Percentiles rank a stretch among this genome's conserved stretches.
Evolutionary conservation across 2,329 filamentous ascomycete genomes (phyloP).

Genomic region (Ustulina deusta): DNA sequence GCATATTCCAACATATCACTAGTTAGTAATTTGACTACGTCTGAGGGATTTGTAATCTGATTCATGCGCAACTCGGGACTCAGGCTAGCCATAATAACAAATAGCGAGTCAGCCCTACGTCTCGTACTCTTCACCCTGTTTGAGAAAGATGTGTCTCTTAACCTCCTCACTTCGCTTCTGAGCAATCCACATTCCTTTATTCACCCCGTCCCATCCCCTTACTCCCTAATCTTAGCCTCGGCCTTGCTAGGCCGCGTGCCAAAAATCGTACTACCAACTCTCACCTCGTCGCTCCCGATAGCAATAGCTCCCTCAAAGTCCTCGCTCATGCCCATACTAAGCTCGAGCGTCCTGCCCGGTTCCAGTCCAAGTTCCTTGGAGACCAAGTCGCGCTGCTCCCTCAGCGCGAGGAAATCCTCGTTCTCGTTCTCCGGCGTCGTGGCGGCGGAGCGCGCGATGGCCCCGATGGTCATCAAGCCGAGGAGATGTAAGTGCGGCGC

Average conservation of each 20-base stretch:
- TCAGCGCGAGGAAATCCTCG: constrained; percentile 83
- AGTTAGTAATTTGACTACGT: constrained; percentile 21
- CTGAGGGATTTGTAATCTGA: background rate
- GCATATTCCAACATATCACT: background rate
- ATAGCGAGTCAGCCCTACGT: background rate
- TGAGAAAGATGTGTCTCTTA: background rate
- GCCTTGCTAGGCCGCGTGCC: constrained; percentile 82
- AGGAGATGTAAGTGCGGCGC: constrained; percentile 76
- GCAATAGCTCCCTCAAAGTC: constrained; percentile 91
- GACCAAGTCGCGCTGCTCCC: constrained; percentile 77
- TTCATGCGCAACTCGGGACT: background rate
- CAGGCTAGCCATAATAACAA: background rate
- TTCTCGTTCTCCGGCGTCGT: constrained; percentile 84
- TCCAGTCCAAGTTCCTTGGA: constrained; percentile 68
- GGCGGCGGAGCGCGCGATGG: constrained; percentile 85
- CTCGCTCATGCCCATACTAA: constrained; percentile 99
- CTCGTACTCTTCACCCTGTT: background rate
- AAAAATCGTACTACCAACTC: constrained; percentile 95
- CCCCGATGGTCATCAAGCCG: constrained; percentile 97
- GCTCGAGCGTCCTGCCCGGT: constrained; percentile 69
- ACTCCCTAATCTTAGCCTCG: constrained; percentile 74
- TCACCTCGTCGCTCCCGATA: constrained; percentile 88
- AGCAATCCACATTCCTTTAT: background rate
- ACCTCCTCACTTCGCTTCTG: background rate
- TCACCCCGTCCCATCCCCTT: background rate